Evolutionary conservation across 257 asterid species (phyloP).

Genomic region (Ballota nigra): DNA sequence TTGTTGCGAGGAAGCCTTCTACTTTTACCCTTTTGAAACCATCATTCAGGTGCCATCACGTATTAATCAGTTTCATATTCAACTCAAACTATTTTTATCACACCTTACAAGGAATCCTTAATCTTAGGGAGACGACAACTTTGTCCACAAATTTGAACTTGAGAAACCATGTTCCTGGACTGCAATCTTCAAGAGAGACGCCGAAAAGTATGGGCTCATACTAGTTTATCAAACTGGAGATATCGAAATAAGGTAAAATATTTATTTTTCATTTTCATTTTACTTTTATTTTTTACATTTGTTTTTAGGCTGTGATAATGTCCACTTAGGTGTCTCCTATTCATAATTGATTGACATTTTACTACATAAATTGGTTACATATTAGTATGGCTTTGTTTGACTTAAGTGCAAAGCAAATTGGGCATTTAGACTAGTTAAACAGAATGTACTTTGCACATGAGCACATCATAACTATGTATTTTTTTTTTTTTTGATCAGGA

Average conservation of each 20-base stretch:
- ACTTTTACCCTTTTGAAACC: conserved; percentile 49
- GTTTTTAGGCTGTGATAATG: conserved; percentile 13
- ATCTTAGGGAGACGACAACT: conserved; percentile 53
- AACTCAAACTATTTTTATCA: conserved; percentile 15
- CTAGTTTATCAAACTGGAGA: conserved; percentile 79
- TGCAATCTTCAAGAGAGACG: conserved; percentile 55
- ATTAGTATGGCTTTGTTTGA: background rate
- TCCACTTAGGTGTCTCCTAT: background rate
- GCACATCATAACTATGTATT: no score
- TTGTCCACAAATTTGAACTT: conserved; percentile 50
- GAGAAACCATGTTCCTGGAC: conserved; percentile 82
- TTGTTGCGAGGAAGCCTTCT: conserved; percentile 71
- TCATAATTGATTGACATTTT: conserved; percentile 17
- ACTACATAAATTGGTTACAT: background rate
- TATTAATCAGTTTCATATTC: conserved; percentile 15
- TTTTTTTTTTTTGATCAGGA: no score
- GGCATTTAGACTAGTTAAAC: background rate
- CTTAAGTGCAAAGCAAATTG: background rate
- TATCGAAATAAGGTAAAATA: conserved; percentile 79
- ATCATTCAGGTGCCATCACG: conserved; percentile 54
- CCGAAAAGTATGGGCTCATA: conserved; percentile 49
- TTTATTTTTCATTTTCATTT: background rate
- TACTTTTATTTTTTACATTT: background rate
- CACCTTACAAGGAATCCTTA: conserved; percentile 28
- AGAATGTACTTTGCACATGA: background rate